These are phyloP conservation scores for Physcomitrellopsis africana DNA, from an alignment of 225 moss, liverwort and hornwort genomes.

Conservation along the genomic window DNA sequence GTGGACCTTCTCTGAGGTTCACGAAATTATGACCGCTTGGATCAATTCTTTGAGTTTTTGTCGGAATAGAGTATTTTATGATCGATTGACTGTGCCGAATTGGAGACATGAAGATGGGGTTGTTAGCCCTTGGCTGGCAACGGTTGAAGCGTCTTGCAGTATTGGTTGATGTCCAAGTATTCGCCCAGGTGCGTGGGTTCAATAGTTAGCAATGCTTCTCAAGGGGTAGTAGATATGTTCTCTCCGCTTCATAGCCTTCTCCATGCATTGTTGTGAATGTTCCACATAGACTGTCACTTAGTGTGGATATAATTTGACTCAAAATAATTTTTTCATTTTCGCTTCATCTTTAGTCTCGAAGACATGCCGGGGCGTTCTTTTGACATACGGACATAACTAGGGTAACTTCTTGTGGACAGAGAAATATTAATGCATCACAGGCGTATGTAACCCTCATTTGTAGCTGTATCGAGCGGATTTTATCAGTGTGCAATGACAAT, in stretches of 20 bases:
- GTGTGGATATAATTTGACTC: neutral
- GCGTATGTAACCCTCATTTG: constrained; percentile 58
- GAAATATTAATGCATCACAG: constrained; percentile 39
- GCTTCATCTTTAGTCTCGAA: neutral
- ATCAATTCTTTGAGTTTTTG: neutral
- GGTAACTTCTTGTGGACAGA: constrained; percentile 35
- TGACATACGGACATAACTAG: constrained; percentile 14
- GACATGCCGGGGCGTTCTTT: neutral
- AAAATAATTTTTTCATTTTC: neutral
- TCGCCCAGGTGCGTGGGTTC: constrained; percentile 56
- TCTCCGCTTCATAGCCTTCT: neutral
- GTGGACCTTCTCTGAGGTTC: neutral
- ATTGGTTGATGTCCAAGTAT: constrained; percentile 68
- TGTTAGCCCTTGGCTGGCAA: constrained; percentile 42
- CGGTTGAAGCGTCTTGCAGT: constrained; percentile 72
- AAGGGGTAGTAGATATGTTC: neutral
- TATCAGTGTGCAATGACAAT: constrained; percentile 61
- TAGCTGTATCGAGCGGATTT: constrained; percentile 54
- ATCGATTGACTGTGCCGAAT: constrained; percentile 1
- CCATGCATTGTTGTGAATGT: neutral
- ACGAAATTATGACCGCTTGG: constrained; percentile 6
- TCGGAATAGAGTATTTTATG: neutral
- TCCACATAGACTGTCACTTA: neutral
- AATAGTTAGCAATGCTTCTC: neutral
- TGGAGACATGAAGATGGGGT: constrained; percentile 62